A percentile compares a stretch with the other conserved stretches of the same genome.
These are phyloP conservation scores for Aureobasidium lini DNA, from an alignment of 2,329 filamentous ascomycete species.

Conservation along the genomic window DNA sequence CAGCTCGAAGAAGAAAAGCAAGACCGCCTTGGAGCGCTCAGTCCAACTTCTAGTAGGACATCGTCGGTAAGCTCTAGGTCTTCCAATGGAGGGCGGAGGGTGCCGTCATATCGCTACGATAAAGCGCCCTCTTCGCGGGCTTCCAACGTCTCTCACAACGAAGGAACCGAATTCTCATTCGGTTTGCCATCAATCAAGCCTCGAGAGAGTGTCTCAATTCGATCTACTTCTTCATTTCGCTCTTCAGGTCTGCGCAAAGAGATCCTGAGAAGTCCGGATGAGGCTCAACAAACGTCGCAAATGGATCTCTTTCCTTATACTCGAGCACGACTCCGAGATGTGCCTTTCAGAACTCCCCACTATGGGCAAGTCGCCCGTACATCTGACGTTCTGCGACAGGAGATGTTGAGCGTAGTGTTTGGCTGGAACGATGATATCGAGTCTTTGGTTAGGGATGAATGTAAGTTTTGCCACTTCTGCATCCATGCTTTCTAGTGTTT, in stretches of 20 bases:
- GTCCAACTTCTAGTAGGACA: constrained; percentile 58
- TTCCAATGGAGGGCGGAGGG: constrained; percentile 39
- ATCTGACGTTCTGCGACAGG: constrained; percentile 69
- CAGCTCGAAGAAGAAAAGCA: constrained; percentile 52
- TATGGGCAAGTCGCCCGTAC: constrained; percentile 36
- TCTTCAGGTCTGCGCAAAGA: constrained; percentile 74
- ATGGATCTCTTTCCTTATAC: constrained; percentile 83
- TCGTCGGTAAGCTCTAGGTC: constrained; percentile 55
- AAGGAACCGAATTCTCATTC: constrained; percentile 33
- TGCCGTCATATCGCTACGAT: constrained; percentile 39
- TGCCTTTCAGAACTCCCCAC: constrained; percentile 68
- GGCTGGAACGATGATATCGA: constrained; percentile 86
- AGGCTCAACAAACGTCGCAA: constrained; percentile 48
- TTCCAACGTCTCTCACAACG: constrained; percentile 25
- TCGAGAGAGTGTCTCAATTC: constrained; percentile 34
- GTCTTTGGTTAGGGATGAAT: constrained; percentile 75
- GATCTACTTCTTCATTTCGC: constrained; percentile 44
- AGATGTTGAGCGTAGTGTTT: constrained; percentile 92
- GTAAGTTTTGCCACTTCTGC: constrained; percentile 31
- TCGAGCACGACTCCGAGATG: constrained; percentile 69
- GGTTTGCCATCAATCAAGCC: constrained; percentile 23
- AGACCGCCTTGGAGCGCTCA: constrained; percentile 58
- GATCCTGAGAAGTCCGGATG: constrained; percentile 68
- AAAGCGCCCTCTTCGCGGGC: constrained; percentile 32
- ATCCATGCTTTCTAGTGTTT: constrained; percentile 13